These are phyloP conservation scores for Kuraishia floccosa DNA, from an alignment of 805 yeast species.

Conservation along the genomic window DNA sequence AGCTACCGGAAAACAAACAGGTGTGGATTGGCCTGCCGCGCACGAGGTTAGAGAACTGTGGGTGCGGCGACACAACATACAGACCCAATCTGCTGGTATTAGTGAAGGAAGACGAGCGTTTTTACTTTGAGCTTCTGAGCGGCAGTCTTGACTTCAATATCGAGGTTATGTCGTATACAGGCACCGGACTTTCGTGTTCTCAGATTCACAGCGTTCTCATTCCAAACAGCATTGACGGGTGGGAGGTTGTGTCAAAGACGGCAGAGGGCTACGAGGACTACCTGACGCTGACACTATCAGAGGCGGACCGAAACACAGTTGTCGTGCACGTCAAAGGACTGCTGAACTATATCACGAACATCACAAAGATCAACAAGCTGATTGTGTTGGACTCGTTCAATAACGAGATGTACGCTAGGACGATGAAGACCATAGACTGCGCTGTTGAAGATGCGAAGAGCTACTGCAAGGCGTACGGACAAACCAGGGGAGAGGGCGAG, in stretches of 20 bases:
- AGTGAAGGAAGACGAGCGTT: slow-evolving; percentile 7
- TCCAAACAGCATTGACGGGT: slow-evolving; percentile 27
- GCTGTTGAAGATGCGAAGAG: slow-evolving; percentile 77
- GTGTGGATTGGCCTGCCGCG: slow-evolving; percentile 27
- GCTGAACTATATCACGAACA: slow-evolving; percentile 8
- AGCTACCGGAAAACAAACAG: slow-evolving; percentile 8
- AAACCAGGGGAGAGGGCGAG: too few species aligned
- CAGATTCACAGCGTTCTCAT: not conserved
- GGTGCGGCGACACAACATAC: slow-evolving; percentile 25
- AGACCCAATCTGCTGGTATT: slow-evolving; percentile 23
- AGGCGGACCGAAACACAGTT: slow-evolving; percentile 24
- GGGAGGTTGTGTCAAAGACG: slow-evolving; percentile 16
- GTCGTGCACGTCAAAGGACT: slow-evolving; percentile 22
- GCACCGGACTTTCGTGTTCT: slow-evolving; percentile 32
- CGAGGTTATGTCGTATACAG: slow-evolving; percentile 20
- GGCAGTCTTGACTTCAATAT: slow-evolving; percentile 22
- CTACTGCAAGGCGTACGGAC: slow-evolving; percentile 47
- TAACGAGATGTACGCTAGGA: not conserved
- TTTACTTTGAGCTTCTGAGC: slow-evolving; percentile 17
- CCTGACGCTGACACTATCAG: slow-evolving; percentile 22
- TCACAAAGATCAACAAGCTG: not conserved
- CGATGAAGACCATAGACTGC: slow-evolving; percentile 15
- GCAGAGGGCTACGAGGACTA: slow-evolving; percentile 17
- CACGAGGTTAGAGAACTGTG: slow-evolving; percentile 24
- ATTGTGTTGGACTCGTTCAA: not conserved